These are phyloP conservation scores for Solanum lycopersicoides DNA, from an alignment of 257 asterid species.

Conservation along the genomic window DNA sequence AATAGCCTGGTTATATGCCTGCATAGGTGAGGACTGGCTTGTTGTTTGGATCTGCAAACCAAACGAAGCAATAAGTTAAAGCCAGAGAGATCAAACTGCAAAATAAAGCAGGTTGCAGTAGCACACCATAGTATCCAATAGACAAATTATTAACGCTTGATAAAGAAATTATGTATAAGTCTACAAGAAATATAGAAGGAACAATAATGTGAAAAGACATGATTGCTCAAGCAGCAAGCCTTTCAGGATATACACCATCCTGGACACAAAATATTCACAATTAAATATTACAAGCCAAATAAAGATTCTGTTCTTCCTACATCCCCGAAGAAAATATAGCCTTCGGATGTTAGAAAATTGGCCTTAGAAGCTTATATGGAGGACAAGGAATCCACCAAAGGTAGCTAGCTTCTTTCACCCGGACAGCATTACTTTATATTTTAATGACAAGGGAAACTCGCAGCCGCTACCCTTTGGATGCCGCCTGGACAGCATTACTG, in stretches of 20 bases:
- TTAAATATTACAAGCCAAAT: neutral
- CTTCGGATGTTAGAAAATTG: neutral
- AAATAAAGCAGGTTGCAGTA: neutral
- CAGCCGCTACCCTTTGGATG: too few species aligned
- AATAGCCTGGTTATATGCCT: slow-evolving; percentile 95
- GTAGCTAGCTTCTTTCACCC: neutral
- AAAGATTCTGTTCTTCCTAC: neutral
- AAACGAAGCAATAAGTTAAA: neutral
- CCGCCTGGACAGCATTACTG: neutral
- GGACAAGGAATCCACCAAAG: too few species aligned
- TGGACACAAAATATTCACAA: neutral
- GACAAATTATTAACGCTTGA: neutral
- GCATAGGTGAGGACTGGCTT: slow-evolving; percentile 98
- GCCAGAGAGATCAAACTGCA: neutral
- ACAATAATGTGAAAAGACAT: neutral
- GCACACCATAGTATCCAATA: neutral
- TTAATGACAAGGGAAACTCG: too few species aligned
- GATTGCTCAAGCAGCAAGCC: neutral
- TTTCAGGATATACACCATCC: neutral
- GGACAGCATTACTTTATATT: neutral
- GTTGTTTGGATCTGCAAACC: slow-evolving; percentile 75
- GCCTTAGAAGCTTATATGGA: neutral
- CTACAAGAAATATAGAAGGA: neutral
- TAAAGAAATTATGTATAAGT: neutral
- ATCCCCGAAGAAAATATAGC: neutral